These are phyloP conservation scores for Aspergillus hortae DNA, from an alignment of 2,329 filamentous ascomycete species.

Conservation along the genomic window DNA sequence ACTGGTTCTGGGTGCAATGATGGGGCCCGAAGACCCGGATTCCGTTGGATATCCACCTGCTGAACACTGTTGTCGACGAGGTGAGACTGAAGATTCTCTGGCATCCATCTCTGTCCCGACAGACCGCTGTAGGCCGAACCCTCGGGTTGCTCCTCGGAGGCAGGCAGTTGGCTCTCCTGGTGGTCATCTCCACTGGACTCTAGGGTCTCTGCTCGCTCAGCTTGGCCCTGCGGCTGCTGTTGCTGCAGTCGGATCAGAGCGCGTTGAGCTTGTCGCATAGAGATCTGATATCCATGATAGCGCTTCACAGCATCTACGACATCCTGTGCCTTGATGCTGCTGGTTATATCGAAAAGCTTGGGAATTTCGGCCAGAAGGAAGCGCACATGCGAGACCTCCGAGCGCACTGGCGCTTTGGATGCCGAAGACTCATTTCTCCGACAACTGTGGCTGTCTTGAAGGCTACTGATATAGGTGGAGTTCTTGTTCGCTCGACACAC, in stretches of 20 bases:
- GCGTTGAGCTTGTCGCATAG: conserved; percentile 37
- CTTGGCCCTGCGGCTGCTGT: conserved; percentile 20
- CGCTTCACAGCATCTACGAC: conserved; percentile 40
- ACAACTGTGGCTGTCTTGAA: conserved; percentile 39
- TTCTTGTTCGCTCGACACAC: conserved; percentile 41
- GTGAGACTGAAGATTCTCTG: conserved; percentile 24
- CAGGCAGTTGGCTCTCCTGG: conserved; percentile 22
- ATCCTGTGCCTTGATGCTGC: conserved; percentile 34
- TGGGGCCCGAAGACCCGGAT: conserved; percentile 15
- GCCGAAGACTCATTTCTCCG: conserved; percentile 27
- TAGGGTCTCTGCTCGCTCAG: conserved; percentile 19
- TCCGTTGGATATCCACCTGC: conserved; percentile 19
- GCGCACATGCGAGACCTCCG: conserved; percentile 39
- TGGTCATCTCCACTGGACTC: conserved; percentile 24
- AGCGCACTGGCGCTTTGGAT: conserved; percentile 32
- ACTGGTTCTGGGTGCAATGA: conserved; percentile 19
- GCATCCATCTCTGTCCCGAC: conserved; percentile 31
- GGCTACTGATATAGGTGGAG: conserved; percentile 38
- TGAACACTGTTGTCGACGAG: conserved; percentile 27
- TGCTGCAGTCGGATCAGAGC: conserved; percentile 36
- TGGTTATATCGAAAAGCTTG: conserved; percentile 38
- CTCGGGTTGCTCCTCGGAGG: conserved; percentile 23
- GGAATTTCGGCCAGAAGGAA: conserved; percentile 38
- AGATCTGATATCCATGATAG: conserved; percentile 40
- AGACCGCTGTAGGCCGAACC: conserved; percentile 24